Conservation (phyloP, 805 yeast species). For the Lipomyces orientalis region DNA sequence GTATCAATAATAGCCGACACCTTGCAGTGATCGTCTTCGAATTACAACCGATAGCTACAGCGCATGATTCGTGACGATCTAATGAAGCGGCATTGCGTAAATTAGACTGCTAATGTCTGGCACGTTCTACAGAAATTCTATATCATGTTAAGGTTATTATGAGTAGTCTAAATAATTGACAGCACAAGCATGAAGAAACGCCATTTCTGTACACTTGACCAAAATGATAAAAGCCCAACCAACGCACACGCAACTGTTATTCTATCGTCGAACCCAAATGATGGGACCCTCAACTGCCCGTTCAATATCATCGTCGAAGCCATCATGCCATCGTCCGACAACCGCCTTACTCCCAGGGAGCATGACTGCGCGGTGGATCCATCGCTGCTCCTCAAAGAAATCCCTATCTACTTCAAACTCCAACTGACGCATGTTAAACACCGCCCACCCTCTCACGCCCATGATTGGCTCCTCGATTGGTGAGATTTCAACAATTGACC, state of each 20-base stretch:
- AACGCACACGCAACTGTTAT: no score
- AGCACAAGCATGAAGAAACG: not conserved
- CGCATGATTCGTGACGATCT: no score
- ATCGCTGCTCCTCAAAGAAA: constrained; percentile 34
- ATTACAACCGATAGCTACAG: no score
- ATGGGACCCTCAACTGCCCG: constrained; percentile 35
- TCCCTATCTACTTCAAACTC: constrained; percentile 34
- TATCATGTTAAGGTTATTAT: no score
- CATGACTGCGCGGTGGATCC: constrained; percentile 34
- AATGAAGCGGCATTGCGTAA: no score
- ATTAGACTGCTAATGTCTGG: no score
- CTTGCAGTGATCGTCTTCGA: no score
- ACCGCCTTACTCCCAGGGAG: constrained; percentile 36
- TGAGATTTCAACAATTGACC: constrained; percentile 31
- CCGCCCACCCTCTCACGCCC: constrained; percentile 37
- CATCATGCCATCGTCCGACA: constrained; percentile 37
- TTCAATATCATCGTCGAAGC: constrained; percentile 32
- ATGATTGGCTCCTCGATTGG: constrained; percentile 33
- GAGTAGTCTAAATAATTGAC: not conserved
- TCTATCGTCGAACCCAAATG: constrained; percentile 32
- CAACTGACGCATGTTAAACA: constrained; percentile 28
- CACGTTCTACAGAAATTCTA: no score
- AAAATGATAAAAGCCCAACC: no score
- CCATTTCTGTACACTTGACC: not conserved
- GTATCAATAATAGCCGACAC: no score